Conservation (phyloP, 1,284 basidiomycete species). For the Coriolopsis trogii region DNA sequence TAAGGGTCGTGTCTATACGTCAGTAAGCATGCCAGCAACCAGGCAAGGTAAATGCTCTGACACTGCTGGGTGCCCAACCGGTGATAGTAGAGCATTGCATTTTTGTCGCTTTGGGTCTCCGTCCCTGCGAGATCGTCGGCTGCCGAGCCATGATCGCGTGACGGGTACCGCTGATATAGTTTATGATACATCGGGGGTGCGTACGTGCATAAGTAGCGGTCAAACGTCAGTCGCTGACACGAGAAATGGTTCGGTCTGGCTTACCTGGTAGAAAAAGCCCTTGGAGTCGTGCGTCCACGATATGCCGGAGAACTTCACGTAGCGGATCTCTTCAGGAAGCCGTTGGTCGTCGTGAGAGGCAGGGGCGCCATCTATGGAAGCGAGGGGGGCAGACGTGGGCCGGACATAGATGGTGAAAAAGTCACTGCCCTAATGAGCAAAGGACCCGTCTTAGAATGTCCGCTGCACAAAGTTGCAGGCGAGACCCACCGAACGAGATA, state of each 20-base stretch:
- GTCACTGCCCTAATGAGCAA: constrained; percentile 64
- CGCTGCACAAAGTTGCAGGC: constrained; percentile 17
- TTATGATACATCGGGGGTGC: too few relatives aligned
- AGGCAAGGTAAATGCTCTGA: constrained; percentile 34
- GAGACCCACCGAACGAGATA: constrained; percentile 65
- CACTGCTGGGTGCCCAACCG: constrained; percentile 70
- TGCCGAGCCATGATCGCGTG: constrained; percentile 50
- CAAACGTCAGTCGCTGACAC: too few relatives aligned
- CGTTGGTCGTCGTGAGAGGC: constrained; percentile 52
- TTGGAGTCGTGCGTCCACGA: constrained; percentile 77
- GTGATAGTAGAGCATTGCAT: constrained; percentile 81
- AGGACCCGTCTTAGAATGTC: constrained; percentile 5
- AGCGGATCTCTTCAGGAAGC: constrained; percentile 68
- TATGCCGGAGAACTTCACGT: constrained; percentile 76
- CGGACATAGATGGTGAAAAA: constrained; percentile 73
- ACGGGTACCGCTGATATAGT: constrained; percentile 62
- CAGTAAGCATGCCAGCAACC: too few relatives aligned
- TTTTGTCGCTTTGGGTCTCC: constrained; percentile 64
- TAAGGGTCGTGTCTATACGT: constrained; percentile 32
- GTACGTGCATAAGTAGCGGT: too few relatives aligned
- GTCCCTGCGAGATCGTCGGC: constrained; percentile 60
- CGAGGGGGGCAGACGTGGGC: constrained; percentile 60
- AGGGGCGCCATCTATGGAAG: constrained; percentile 40
- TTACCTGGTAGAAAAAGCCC: constrained; percentile 84
- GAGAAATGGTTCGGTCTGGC: constrained; percentile 2